Evolutionary conservation across 108 stramenopile genomes (phyloP).

Genomic region (Cyclotella kingstonii): DNA sequence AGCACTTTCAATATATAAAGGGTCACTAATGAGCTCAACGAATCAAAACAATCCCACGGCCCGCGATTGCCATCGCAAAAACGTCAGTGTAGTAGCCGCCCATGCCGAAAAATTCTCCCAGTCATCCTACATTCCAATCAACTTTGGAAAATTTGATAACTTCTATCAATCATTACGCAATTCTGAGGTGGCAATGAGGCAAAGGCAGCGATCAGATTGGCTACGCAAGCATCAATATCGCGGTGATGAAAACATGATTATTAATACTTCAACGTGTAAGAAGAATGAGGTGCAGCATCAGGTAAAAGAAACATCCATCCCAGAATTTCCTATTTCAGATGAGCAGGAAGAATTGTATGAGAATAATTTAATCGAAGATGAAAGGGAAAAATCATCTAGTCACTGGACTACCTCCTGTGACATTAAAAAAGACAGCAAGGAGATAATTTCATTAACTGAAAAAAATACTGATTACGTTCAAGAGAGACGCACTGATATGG

Average conservation of each 20-base stretch:
- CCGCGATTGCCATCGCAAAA: not conserved
- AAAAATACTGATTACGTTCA: too few species aligned
- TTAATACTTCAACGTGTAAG: not conserved
- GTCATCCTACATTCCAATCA: not conserved
- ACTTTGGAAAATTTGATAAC: slow-evolving; percentile 16
- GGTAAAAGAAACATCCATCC: not conserved
- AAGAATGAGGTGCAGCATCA: not conserved
- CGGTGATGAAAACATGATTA: slow-evolving; percentile 6
- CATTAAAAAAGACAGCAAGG: too few species aligned
- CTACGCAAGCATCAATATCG: slow-evolving; percentile 14
- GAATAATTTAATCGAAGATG: slow-evolving; percentile 10
- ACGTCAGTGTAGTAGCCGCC: slow-evolving; percentile 8
- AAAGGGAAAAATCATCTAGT: not conserved
- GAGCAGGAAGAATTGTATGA: not conserved
- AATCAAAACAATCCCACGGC: not conserved
- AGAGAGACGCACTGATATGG: too few species aligned
- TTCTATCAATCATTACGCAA: slow-evolving; percentile 13
- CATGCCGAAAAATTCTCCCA: slow-evolving; percentile 14
- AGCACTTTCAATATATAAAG: too few species aligned
- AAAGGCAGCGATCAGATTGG: slow-evolving; percentile 1
- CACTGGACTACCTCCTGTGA: too few species aligned
- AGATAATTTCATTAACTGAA: too few species aligned
- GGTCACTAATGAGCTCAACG: slow-evolving; percentile 1
- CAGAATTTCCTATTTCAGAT: not conserved
- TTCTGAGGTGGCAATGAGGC: not conserved